phyloP scores from a whole-genome alignment of 108 stramenopile genomes.

The Skeletonema grethae region DNA sequence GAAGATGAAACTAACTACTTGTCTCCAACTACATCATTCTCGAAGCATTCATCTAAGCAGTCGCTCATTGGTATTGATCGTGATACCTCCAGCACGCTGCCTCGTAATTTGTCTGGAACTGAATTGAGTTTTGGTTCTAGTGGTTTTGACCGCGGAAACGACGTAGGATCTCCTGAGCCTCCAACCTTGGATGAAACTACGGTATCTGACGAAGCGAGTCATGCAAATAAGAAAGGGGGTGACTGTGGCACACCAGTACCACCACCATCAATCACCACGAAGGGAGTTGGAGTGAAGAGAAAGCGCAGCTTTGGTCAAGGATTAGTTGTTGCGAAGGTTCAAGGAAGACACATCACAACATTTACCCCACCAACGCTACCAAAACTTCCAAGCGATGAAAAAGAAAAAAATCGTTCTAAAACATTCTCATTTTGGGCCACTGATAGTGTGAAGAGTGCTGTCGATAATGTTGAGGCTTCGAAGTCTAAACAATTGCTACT shows the following conservation, averaged over 20 bases:
- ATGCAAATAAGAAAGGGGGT: constrained; percentile 6
- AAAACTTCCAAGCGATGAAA: constrained; percentile 40
- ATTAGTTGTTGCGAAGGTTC: constrained; percentile 51
- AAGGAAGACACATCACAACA: constrained; percentile 66
- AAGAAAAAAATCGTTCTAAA: constrained; percentile 46
- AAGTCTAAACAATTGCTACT: constrained; percentile 45
- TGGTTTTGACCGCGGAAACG: constrained; percentile 16
- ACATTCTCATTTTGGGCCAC: constrained; percentile 72
- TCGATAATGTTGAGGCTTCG: constrained; percentile 41
- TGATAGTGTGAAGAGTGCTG: constrained; percentile 46
- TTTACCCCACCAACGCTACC: constrained; percentile 74
- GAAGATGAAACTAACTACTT: constrained; percentile 48
- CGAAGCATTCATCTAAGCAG: constrained; percentile 41
- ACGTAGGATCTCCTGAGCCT: constrained; percentile 21
- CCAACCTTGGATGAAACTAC: constrained; percentile 37
- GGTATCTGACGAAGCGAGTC: constrained; percentile 19
- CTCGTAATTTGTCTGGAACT: constrained; percentile 2
- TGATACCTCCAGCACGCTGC: background rate
- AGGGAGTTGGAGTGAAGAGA: constrained; percentile 2
- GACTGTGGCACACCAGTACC: constrained; percentile 6
- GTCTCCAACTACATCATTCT: constrained; percentile 48
- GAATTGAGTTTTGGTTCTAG: constrained; percentile 33
- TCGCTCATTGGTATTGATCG: constrained; percentile 28
- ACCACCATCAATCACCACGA: constrained; percentile 8
- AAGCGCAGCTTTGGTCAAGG: constrained; percentile 11